Conservation (phyloP, 2,329 filamentous ascomycete genomes). For the Stachybotrys echinatus region DNA sequence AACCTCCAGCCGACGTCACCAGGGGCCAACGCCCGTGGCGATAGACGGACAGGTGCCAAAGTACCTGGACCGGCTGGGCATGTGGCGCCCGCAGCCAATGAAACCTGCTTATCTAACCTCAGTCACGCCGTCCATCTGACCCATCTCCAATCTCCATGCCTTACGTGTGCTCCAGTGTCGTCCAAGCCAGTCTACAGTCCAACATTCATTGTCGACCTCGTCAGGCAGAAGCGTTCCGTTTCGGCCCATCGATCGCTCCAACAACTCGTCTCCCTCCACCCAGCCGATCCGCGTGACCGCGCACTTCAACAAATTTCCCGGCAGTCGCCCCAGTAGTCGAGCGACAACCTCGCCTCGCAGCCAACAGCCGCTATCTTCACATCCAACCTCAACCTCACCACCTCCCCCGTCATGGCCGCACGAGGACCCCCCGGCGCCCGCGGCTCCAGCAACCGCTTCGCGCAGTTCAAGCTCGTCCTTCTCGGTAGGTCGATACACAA, state of each 20-base stretch:
- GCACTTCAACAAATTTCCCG: neutral
- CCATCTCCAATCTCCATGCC: neutral
- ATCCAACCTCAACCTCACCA: neutral
- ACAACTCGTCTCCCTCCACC: too few relatives aligned
- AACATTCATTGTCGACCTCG: neutral
- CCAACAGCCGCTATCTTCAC: neutral
- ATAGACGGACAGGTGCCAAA: too few relatives aligned
- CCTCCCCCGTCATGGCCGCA: conserved; percentile 65
- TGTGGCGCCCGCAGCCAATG: neutral
- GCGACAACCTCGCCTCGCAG: neutral
- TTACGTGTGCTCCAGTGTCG: neutral
- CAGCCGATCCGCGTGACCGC: too few relatives aligned
- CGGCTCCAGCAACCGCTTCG: conserved; percentile 77
- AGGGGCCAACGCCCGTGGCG: neutral
- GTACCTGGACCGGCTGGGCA: too few relatives aligned
- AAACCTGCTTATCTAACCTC: neutral
- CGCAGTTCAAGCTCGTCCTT: conserved; percentile 98
- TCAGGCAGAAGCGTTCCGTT: neutral
- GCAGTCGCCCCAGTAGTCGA: neutral
- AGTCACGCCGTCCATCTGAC: neutral
- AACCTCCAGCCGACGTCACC: neutral
- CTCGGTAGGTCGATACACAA: conserved; percentile 60
- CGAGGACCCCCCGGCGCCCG: conserved; percentile 63
- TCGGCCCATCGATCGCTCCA: too few relatives aligned
- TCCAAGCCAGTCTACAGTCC: neutral